A percentile compares a stretch with the other conserved stretches of the same genome.
phyloP scores from a whole-genome alignment of 2,329 filamentous ascomycete genomes.

The Ceratocystis papillata region DNA sequence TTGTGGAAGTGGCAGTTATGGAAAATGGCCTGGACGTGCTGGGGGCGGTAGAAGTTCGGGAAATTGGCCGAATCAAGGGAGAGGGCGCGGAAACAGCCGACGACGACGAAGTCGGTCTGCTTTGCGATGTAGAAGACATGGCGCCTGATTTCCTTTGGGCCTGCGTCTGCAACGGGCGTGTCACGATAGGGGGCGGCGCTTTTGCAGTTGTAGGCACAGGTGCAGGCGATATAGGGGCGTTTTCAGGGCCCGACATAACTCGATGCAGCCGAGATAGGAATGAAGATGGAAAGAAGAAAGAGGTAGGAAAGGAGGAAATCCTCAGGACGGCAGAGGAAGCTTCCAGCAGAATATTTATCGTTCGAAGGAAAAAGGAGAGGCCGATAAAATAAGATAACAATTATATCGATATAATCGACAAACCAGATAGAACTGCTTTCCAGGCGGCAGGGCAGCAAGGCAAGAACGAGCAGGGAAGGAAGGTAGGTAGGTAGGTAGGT shows the following conservation, averaged over 20 bases:
- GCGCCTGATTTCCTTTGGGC: slow-evolving; percentile 14
- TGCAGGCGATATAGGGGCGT: slow-evolving; percentile 6
- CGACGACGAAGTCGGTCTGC: slow-evolving; percentile 22
- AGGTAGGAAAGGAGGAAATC: slow-evolving; percentile 6
- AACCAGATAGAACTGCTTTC: neutral
- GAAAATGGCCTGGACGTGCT: slow-evolving; percentile 10
- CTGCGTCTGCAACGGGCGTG: neutral
- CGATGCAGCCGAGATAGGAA: slow-evolving; percentile 11
- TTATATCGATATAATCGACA: slow-evolving; percentile 5
- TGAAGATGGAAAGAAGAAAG: slow-evolving; percentile 1
- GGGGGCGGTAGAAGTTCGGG: slow-evolving; percentile 18
- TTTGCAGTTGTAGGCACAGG: neutral
- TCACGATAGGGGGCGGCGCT: neutral
- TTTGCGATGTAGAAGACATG: slow-evolving; percentile 21
- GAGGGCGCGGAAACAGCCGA: slow-evolving; percentile 13
- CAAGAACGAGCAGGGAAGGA: no score
- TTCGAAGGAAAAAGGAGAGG: neutral
- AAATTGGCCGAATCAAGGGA: slow-evolving; percentile 16
- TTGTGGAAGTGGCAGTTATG: neutral
- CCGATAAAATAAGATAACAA: neutral
- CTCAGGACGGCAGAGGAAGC: neutral
- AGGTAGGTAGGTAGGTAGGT: neutral
- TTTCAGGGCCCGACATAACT: slow-evolving; percentile 22
- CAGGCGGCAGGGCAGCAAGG: slow-evolving; percentile 7
- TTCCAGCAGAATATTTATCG: slow-evolving; percentile 7